These are phyloP conservation scores for Linnemannia schmuckeri DNA, from an alignment of 192 early-diverging fungal species.

Conservation along the genomic window DNA sequence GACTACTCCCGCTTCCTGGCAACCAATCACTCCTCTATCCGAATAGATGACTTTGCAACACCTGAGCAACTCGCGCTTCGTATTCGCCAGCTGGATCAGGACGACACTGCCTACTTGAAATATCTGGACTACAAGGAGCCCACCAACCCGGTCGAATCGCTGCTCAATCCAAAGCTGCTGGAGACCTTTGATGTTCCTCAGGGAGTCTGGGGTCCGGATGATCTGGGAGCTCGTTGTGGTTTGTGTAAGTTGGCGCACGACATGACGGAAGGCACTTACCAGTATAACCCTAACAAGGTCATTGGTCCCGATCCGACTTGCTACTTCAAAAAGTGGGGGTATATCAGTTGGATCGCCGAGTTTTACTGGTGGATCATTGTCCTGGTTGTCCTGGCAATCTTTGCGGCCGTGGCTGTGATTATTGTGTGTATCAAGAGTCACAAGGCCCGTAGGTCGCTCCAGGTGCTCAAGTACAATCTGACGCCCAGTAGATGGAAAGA, in stretches of 20 bases:
- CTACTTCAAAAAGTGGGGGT: slow-evolving; percentile 13
- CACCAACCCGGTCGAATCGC: background rate
- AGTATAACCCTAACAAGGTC: background rate
- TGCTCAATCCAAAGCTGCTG: slow-evolving; percentile 21
- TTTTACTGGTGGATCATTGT: slow-evolving; percentile 23
- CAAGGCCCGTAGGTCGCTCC: background rate
- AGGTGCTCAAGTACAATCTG: background rate
- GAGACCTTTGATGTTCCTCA: slow-evolving; percentile 12
- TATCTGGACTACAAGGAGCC: slow-evolving; percentile 35
- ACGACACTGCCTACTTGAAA: slow-evolving; percentile 9
- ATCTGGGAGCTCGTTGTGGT: slow-evolving; percentile 13
- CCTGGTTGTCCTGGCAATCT: slow-evolving; percentile 5
- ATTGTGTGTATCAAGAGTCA: background rate
- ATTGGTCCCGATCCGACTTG: slow-evolving; percentile 27
- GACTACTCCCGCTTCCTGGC: slow-evolving; percentile 45
- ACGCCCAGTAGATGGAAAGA: background rate
- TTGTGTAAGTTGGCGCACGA: slow-evolving; percentile 26
- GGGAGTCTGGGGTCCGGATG: slow-evolving; percentile 18
- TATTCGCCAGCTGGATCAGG: slow-evolving; percentile 20
- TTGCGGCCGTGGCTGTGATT: background rate
- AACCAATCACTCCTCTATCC: slow-evolving; percentile 29
- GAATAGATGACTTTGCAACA: slow-evolving; percentile 36
- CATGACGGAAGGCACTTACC: slow-evolving; percentile 1
- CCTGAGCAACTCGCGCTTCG: slow-evolving; percentile 20
- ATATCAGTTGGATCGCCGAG: background rate